Percentiles rank a stretch among this genome's conserved stretches.
These are phyloP conservation scores for Paulownia fortunei DNA, from an alignment of 257 asterid species.

Conservation along the genomic window DNA sequence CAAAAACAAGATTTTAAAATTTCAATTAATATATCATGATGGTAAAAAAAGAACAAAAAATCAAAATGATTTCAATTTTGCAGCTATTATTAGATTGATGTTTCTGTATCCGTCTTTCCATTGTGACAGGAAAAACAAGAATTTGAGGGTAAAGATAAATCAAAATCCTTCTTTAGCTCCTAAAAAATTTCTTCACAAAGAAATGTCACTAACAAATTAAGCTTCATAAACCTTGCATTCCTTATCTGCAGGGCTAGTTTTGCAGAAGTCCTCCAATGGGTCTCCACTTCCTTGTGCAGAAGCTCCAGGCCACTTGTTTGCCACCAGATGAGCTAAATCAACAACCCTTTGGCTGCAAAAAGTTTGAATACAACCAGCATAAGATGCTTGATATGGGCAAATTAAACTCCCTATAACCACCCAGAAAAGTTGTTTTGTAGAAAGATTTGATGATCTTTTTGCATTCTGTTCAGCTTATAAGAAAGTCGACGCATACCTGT, in stretches of 20 bases:
- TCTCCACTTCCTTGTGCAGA: constrained; percentile 61
- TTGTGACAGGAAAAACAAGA: constrained; percentile 1
- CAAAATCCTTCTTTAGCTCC: constrained; percentile 19
- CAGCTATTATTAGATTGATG: background rate
- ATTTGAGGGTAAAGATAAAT: constrained; percentile 5
- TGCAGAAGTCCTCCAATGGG: constrained; percentile 78
- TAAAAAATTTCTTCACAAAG: background rate
- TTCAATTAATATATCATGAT: no score
- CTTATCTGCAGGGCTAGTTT: constrained; percentile 66
- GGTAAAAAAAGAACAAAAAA: no score
- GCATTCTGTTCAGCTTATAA: no score
- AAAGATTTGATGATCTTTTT: no score
- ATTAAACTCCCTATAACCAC: background rate
- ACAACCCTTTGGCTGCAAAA: constrained; percentile 84
- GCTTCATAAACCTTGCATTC: constrained; percentile 82
- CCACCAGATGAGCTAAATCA: constrained; percentile 84
- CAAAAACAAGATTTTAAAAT: no score
- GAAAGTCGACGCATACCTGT: constrained; percentile 52
- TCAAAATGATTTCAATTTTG: no score
- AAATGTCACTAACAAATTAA: constrained; percentile 25
- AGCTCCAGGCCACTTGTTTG: constrained; percentile 74
- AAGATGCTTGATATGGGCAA: background rate
- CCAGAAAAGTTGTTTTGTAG: no score
- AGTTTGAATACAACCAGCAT: background rate
- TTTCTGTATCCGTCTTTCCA: constrained; percentile 11